These are phyloP conservation scores for Erythrophleum fordii DNA, from an alignment of 306 rosid species.

Conservation along the genomic window DNA sequence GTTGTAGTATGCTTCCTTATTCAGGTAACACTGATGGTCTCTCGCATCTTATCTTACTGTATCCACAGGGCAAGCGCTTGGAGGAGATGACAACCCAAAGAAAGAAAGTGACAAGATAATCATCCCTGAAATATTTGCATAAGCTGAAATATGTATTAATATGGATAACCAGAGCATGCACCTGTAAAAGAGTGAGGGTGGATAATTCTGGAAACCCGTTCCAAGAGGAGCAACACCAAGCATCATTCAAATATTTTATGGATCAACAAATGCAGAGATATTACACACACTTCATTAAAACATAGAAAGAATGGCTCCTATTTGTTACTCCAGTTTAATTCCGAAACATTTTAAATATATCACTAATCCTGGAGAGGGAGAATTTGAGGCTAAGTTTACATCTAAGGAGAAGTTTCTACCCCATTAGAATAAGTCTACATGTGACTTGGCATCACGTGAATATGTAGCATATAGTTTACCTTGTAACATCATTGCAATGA, in stretches of 20 bases:
- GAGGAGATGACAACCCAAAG: constrained; percentile 35
- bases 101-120: constrained; percentile 25
- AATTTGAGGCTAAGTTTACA: constrained; percentile 13
- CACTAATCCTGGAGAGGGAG: neutral
- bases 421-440: neutral
- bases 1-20: constrained; percentile 40
- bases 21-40: constrained; percentile 33
- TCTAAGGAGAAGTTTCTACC: neutral
- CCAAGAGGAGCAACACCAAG: constrained; percentile 15
- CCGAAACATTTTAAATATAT: neutral
- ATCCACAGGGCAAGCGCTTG: constrained; percentile 30
- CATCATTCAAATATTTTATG: neutral
- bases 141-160: constrained; percentile 9
- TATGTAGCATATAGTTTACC: neutral
- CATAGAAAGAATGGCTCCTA: neutral
- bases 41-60: neutral
- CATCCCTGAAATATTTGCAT: constrained; percentile 26
- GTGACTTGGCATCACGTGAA: neutral
- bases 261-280: neutral
- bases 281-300: neutral
- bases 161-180: constrained; percentile 22
- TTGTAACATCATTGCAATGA: constrained; percentile 12
- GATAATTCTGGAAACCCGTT: constrained; percentile 16
- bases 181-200: constrained; percentile 32
- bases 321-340: neutral